Base-by-base conservation (phyloP, 441 rosid species). In the Hura crepitans region DNA sequence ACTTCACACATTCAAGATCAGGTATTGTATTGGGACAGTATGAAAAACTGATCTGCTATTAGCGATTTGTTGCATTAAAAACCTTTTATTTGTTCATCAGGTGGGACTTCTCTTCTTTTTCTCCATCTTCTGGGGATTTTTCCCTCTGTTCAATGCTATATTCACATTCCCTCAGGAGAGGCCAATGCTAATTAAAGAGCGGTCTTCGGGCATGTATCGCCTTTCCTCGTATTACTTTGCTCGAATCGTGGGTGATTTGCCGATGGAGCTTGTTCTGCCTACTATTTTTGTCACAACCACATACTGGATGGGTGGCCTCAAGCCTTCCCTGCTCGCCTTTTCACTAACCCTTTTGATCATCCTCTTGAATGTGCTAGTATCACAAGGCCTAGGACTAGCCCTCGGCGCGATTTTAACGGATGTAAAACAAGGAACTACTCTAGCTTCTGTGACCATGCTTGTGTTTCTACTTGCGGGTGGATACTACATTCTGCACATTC, bases 251-350 rank as follows among this genome's bases (percentile, higher is more conserved):
- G 97, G 98, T 2, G 98, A 93, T 78, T 80, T 93, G 62, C 97
- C 98, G 2, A 93, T 93, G 97, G 98, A 93, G 72, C 92, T 93
- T 9, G 85, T 93, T 68, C 89, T 93, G 51, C 98, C 98, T 6
- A 87, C 96, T 0, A 81, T 87, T 37, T 93, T 91, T 30, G 85
- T 88, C 6, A 86, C 95, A 2, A 45, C 89, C 49, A 76, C 96
- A 5, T 93, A 93, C 72, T 93, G 98, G 98, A 93, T 91, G 97
- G 95, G 93, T 0, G 97, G 97, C 42, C 97, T 93, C 37, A 93
- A 87, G 71, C 96, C 90, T 14, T 89, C 97, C 5, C 70, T 81
- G 13, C 13, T 75, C 66, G 84, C 95, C 65, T 93, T 85, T 49
- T 14, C 80, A 9, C 73, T 85, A 49, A 91, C 98, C 39, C 92